phyloP scores from a whole-genome alignment of 2,329 filamentous ascomycete genomes.

The Monosporascus sp. region DNA sequence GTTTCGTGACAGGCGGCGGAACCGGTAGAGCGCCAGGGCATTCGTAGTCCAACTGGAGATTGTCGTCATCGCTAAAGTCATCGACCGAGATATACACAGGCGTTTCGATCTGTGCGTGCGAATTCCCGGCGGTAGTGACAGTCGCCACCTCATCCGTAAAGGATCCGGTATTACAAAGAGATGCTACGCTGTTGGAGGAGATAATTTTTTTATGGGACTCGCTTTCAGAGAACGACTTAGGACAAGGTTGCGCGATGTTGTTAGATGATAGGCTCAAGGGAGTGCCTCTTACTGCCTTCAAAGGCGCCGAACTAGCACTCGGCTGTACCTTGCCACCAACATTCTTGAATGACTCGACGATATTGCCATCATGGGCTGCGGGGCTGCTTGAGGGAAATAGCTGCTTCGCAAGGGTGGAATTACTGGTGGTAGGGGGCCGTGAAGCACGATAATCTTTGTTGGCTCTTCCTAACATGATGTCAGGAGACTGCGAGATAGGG shows the following conservation, averaged over 20 bases:
- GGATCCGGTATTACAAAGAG: conserved; percentile 41
- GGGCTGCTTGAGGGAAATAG: conserved; percentile 55
- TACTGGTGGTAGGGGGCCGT: conserved; percentile 20
- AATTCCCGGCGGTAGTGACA: conserved; percentile 28
- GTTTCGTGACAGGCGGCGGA: conserved; percentile 16
- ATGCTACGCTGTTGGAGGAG: conserved; percentile 29
- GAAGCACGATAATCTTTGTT: conserved; percentile 32
- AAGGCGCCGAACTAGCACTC: conserved; percentile 31
- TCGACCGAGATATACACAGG: conserved; percentile 65
- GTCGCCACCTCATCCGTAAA: conserved; percentile 37
- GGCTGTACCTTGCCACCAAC: conserved; percentile 30
- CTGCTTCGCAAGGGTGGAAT: conserved; percentile 40
- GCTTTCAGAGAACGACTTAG: conserved; percentile 8
- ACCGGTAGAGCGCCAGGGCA: conserved; percentile 48
- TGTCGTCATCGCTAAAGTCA: conserved; percentile 80
- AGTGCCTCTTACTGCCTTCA: conserved; percentile 29
- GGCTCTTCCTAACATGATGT: conserved; percentile 21
- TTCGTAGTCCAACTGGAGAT: conserved; percentile 65
- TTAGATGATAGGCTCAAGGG: conserved; percentile 29
- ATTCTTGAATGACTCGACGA: conserved; percentile 46
- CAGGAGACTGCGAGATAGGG: conserved; percentile 3
- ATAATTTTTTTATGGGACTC: conserved; percentile 6
- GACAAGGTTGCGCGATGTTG: conserved; percentile 23
- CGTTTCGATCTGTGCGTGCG: conserved; percentile 18
- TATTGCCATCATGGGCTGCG: conserved; percentile 36